Evolutionary conservation across 371 early-diverging fungal species (phyloP).

Genomic region (Actinomortierella wolfii): DNA sequence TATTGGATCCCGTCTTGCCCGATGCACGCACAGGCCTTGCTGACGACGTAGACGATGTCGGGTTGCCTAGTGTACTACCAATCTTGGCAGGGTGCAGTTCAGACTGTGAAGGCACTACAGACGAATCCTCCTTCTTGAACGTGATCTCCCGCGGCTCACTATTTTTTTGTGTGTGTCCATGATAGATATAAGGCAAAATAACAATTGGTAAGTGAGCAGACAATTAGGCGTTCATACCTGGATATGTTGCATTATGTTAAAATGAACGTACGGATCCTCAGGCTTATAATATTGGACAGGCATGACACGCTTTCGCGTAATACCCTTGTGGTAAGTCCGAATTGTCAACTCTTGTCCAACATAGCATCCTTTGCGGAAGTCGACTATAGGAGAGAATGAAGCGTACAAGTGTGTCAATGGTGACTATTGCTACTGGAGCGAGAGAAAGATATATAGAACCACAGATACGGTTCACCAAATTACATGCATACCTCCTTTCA

Average conservation of each 20-base stretch:
- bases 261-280: conserved; percentile 46
- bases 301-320: conserved; percentile 90
- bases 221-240: no score
- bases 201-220: conserved; percentile 4
- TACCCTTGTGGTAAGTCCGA: conserved; percentile 94
- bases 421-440: no score
- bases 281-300: conserved; percentile 71
- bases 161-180: conserved; percentile 9
- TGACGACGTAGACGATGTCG: conserved; percentile 26
- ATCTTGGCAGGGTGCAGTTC: conserved; percentile 51
- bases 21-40: conserved; percentile 48
- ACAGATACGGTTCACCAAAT: no score
- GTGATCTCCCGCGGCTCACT: conserved; percentile 47
- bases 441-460: background rate
- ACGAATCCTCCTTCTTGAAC: conserved; percentile 28
- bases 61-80: background rate
- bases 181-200: conserved; percentile 15
- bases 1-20: conserved; percentile 69
- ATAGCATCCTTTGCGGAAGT: conserved; percentile 97
- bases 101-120: conserved; percentile 51
- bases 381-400: conserved; percentile 77
- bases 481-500: conserved; percentile 80
- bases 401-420: no score
- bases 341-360: conserved; percentile 97
- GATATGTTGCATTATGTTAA: no score